Base-by-base conservation (phyloP, 1,139 yeast genomes). In the Hansenula lynferdii region DNA sequence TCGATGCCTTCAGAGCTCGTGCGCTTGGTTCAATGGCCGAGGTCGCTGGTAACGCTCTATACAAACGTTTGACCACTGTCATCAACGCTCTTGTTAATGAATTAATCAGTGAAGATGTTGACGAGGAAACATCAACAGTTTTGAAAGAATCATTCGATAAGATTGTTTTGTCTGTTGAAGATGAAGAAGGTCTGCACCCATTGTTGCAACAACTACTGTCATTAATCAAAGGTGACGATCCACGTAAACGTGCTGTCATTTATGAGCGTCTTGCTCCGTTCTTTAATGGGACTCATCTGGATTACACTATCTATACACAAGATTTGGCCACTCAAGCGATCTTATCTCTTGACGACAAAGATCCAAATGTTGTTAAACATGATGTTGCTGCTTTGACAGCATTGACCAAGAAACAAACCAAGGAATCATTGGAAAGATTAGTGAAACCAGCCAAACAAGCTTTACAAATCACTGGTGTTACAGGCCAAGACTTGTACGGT, bases 11-110 rank as follows among this genome's bases (percentile, higher is more conserved):
- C 67, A 89, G 90, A 63, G 95, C 96, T 17, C 72, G 74, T 41
- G 96, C 97, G 5, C 70, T 92, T 45, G 89, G 96, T 20, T 81
- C 95, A 0, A 72, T 94, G 57, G 95, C 96, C 0, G 79, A 85
- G 38, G 96, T 86, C 34, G 97, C 97, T 19, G 97, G 97, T 27
- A 62, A 77, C 38, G 89, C 96, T 1, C 67, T 90, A 48, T 81
- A 80, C 67, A 80, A 73, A 55, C 77, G 92, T 48, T 69, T 89
- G 48, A 70, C 86, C 0, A 64, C 77, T 19, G 85, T 90, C 46
- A 75, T 90, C 47, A 80, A 80, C 53, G 70, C 94, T 0, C 67
- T 90, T 47, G 78, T 87, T 21, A 77, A 75, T 41, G 80, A 89
- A 22, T 63, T 84, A 35, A 59, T 78, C 14, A 54, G 66, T 14